Evolutionary conservation across 2,329 filamentous ascomycete genomes (phyloP).

Genomic region (Fusarium brachygibbosum): DNA sequence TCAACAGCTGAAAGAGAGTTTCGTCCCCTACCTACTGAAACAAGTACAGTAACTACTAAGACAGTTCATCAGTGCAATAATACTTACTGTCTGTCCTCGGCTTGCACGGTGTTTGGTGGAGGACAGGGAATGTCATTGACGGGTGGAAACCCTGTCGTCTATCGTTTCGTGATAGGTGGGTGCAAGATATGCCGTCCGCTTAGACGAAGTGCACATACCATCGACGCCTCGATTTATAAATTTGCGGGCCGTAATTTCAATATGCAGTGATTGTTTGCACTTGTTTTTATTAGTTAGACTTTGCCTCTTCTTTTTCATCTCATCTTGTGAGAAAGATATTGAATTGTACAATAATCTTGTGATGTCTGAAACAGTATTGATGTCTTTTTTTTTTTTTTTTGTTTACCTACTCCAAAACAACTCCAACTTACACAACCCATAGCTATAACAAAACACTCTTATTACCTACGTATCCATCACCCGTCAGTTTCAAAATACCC

Average conservation of each 20-base stretch:
- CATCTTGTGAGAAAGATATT: neutral
- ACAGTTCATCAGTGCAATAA: neutral
- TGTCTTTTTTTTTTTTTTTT: neutral
- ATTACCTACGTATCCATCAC: slow-evolving; percentile 11
- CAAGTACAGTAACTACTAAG: neutral
- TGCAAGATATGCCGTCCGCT: slow-evolving; percentile 49
- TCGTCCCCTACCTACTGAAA: slow-evolving; percentile 39
- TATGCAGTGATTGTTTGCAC: slow-evolving; percentile 29
- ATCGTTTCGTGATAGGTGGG: slow-evolving; percentile 48
- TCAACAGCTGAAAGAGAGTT: slow-evolving; percentile 41
- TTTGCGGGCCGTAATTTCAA: slow-evolving; percentile 43
- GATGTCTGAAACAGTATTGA: slow-evolving; percentile 3
- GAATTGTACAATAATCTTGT: neutral
- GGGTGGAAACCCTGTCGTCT: slow-evolving; percentile 31
- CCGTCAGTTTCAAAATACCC: slow-evolving; percentile 34
- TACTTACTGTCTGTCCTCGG: slow-evolving; percentile 14
- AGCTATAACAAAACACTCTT: slow-evolving; percentile 6
- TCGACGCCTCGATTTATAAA: slow-evolving; percentile 35
- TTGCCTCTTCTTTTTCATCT: slow-evolving; percentile 15
- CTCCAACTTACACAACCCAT: slow-evolving; percentile 7
- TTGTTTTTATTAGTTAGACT: slow-evolving; percentile 16
- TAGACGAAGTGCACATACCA: slow-evolving; percentile 39
- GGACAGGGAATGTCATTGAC: slow-evolving; percentile 23
- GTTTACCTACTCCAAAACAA: slow-evolving; percentile 4
- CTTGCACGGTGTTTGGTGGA: slow-evolving; percentile 38